Conservation (phyloP, 1,284 basidiomycete species). For the Sporisorium sorghi region DNA sequence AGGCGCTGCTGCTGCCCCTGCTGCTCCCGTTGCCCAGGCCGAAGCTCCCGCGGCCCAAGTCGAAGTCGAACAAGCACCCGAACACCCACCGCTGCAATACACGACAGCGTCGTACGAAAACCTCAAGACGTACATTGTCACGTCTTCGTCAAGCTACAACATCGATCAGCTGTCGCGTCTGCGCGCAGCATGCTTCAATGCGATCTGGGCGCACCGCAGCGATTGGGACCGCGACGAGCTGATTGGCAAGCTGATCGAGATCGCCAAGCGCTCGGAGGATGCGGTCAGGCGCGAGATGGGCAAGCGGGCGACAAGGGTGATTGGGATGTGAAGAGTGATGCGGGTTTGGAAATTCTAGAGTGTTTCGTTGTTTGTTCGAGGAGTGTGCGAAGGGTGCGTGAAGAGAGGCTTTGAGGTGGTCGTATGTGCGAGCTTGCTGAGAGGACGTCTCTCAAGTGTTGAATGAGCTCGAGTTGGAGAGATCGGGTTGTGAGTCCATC, state of each 20-base stretch:
- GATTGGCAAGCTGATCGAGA: slow-evolving; percentile 68
- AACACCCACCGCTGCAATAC: slow-evolving; percentile 44
- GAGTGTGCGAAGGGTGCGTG: too few species aligned
- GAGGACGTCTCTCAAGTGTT: too few species aligned
- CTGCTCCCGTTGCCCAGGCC: not conserved
- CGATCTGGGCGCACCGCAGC: slow-evolving; percentile 81
- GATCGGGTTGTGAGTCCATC: too few species aligned
- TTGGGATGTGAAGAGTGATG: not conserved
- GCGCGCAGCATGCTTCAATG: slow-evolving; percentile 82
- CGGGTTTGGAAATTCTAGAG: not conserved
- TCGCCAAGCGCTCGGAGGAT: slow-evolving; percentile 22
- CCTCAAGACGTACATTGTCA: slow-evolving; percentile 38
- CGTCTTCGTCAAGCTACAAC: slow-evolving; percentile 44
- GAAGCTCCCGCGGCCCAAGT: not conserved
- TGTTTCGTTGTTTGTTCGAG: not conserved
- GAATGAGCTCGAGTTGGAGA: too few species aligned
- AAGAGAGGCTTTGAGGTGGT: too few species aligned
- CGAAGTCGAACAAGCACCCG: not conserved
- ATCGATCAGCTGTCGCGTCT: slow-evolving; percentile 93
- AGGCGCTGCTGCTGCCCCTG: not conserved
- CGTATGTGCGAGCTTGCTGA: too few species aligned
- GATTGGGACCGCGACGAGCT: slow-evolving; percentile 85
- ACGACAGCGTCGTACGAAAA: slow-evolving; percentile 13
- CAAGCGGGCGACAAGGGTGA: not conserved
- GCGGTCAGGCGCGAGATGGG: slow-evolving; percentile 28